Conservation (phyloP, 2,329 filamentous ascomycete genomes). For the Monosporascus sp. region DNA sequence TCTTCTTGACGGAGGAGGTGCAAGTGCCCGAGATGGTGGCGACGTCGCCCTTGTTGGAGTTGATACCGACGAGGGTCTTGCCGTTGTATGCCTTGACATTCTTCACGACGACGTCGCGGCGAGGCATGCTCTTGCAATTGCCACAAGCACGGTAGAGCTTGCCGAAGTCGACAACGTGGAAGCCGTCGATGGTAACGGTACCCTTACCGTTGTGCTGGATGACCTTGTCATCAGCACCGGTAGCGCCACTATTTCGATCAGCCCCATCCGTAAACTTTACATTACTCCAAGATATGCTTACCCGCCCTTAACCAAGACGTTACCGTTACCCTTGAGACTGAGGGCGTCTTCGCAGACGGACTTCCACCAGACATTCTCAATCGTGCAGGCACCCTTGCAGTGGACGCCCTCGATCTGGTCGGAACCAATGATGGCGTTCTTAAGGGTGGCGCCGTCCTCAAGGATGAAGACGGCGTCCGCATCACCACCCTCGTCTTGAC, state of each 20-base stretch:
- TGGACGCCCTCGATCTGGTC: constrained; percentile 42
- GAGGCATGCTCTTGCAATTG: constrained; percentile 30
- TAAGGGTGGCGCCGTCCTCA: constrained; percentile 36
- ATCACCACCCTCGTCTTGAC: constrained; percentile 17
- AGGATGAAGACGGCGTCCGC: constrained; percentile 17
- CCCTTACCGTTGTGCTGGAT: constrained; percentile 10
- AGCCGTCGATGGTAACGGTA: constrained; percentile 6
- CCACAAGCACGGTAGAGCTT: constrained; percentile 43
- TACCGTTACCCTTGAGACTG: constrained; percentile 10
- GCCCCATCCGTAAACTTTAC: no score
- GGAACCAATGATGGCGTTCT: constrained; percentile 42
- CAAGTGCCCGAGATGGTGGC: constrained; percentile 16
- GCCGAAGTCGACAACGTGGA: constrained; percentile 24
- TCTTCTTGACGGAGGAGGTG: constrained; percentile 14
- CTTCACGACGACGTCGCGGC: constrained; percentile 23
- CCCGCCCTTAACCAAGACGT: constrained; percentile 7
- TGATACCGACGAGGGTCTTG: constrained; percentile 27
- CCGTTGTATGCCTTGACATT: constrained; percentile 25
- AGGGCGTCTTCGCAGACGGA: constrained; percentile 42
- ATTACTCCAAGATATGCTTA: neutral
- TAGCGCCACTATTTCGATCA: constrained; percentile 12
- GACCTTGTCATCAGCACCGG: constrained; percentile 10
- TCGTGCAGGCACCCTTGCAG: constrained; percentile 37
- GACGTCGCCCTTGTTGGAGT: constrained; percentile 32
- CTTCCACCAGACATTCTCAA: constrained; percentile 43